A percentile compares a stretch with the other conserved stretches of the same genome.
These are phyloP conservation scores for Phytopythium helicoides DNA, from an alignment of 352 stramenopile species.

Conservation along the genomic window DNA sequence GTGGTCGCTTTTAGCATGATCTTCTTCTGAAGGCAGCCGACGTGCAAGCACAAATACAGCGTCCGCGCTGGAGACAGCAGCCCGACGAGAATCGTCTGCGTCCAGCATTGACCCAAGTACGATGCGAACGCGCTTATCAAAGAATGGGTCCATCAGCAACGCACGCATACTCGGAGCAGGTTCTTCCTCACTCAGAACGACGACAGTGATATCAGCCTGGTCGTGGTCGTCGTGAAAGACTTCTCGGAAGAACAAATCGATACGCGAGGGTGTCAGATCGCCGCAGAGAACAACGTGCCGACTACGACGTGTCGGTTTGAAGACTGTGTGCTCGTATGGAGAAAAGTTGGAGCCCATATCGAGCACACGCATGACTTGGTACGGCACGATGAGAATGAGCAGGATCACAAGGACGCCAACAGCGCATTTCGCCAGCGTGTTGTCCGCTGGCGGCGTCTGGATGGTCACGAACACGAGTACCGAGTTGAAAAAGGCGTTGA, in stretches of 20 bases:
- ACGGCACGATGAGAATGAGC: slow-evolving; percentile 83
- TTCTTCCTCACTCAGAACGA: slow-evolving; percentile 76
- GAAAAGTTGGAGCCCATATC: slow-evolving; percentile 74
- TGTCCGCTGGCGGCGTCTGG: slow-evolving; percentile 78
- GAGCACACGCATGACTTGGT: slow-evolving; percentile 81
- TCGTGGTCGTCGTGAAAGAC: slow-evolving; percentile 89
- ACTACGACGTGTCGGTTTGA: slow-evolving; percentile 57
- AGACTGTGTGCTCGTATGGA: slow-evolving; percentile 65
- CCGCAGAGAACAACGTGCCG: slow-evolving; percentile 83
- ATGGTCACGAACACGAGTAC: slow-evolving; percentile 88
- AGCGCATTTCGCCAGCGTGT: slow-evolving; percentile 77
- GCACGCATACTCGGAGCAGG: slow-evolving; percentile 71
- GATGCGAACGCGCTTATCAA: slow-evolving; percentile 80
- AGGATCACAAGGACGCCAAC: slow-evolving; percentile 81
- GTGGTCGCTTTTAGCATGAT: slow-evolving; percentile 71
- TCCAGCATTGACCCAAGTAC: slow-evolving; percentile 81
- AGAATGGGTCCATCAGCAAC: slow-evolving; percentile 81
- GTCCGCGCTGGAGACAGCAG: slow-evolving; percentile 54
- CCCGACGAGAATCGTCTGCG: slow-evolving; percentile 71
- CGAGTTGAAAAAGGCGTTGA: slow-evolving; percentile 89
- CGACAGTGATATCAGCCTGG: slow-evolving; percentile 72
- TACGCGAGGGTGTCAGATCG: slow-evolving; percentile 75
- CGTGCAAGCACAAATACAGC: slow-evolving; percentile 81
- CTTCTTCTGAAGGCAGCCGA: slow-evolving; percentile 54
- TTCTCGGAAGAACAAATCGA: slow-evolving; percentile 85